Evolutionary conservation across 1,139 yeast species (phyloP).

Genomic region (Insectozyma bohioensis): DNA sequence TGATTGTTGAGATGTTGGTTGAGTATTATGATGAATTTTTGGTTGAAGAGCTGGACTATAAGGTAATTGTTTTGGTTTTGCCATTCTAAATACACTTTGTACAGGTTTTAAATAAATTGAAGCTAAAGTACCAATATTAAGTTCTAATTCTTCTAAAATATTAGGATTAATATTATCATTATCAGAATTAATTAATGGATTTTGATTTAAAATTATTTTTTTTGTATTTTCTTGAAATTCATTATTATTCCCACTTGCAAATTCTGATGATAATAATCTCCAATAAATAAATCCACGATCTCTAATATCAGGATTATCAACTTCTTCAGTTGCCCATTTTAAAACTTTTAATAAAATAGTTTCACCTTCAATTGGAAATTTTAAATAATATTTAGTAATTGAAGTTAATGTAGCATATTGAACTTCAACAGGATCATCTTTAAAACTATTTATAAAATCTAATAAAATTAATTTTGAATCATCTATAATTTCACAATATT

Average conservation of each 20-base stretch:
- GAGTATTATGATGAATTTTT: background rate
- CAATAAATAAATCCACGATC: constrained; percentile 87
- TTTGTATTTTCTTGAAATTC: constrained; percentile 46
- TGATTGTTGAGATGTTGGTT: background rate
- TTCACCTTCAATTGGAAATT: constrained; percentile 57
- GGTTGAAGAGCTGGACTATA: constrained; percentile 62
- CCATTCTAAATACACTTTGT: constrained; percentile 69
- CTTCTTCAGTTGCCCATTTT: constrained; percentile 73
- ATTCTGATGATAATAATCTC: constrained; percentile 64
- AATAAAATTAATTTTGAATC: constrained; percentile 48
- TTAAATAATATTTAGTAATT: constrained; percentile 64
- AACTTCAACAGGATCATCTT: constrained; percentile 68
- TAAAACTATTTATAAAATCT: constrained; percentile 47
- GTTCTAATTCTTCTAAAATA: constrained; percentile 76
- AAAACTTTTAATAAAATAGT: constrained; percentile 57
- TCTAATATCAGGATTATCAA: constrained; percentile 76
- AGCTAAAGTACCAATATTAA: constrained; percentile 79
- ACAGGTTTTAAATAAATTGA: constrained; percentile 85
- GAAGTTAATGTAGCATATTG: constrained; percentile 77
- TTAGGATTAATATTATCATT: constrained; percentile 71
- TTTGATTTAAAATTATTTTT: constrained; percentile 55
- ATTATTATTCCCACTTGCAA: constrained; percentile 21
- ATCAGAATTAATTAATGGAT: constrained; percentile 66
- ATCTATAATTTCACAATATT: constrained; percentile 55
- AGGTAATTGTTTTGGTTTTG: constrained; percentile 55